phyloP scores from a whole-genome alignment of 345 rosid species.

The Raphanus raphanistrum region DNA sequence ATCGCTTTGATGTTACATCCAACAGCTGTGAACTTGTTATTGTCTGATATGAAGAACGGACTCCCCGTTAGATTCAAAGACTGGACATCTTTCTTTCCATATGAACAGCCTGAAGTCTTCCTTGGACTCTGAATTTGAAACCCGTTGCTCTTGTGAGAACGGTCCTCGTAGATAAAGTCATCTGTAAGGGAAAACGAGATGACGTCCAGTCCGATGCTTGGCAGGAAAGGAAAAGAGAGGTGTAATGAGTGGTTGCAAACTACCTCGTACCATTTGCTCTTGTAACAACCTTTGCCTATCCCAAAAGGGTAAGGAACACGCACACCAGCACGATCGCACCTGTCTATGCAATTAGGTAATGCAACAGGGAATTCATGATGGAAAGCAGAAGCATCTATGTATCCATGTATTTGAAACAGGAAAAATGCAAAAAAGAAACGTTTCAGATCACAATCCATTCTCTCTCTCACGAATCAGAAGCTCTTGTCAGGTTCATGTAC shows the following conservation, averaged over 20 bases:
- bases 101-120: constrained; percentile 3
- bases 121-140: constrained; percentile 12
- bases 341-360: constrained; percentile 30
- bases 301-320: constrained; percentile 54
- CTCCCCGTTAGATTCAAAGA: constrained; percentile 21
- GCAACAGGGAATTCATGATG: neutral
- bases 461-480: neutral
- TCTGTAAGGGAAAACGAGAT: constrained; percentile 3
- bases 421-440: neutral
- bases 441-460: constrained; percentile 14
- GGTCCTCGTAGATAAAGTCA: neutral
- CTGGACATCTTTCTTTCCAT: neutral
- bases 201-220: neutral
- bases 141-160: neutral
- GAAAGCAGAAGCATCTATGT: neutral
- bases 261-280: neutral
- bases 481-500: too few relatives aligned
- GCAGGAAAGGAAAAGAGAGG: constrained; percentile 8
- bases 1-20: constrained; percentile 38
- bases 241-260: constrained; percentile 23
- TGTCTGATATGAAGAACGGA: constrained; percentile 30
- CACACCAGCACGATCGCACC: constrained; percentile 31
- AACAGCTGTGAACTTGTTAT: constrained; percentile 38
- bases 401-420: neutral
- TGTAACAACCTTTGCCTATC: constrained; percentile 31